These are phyloP conservation scores for Byssothecium circinans DNA, from an alignment of 2,329 filamentous ascomycete genomes.

Conservation along the genomic window DNA sequence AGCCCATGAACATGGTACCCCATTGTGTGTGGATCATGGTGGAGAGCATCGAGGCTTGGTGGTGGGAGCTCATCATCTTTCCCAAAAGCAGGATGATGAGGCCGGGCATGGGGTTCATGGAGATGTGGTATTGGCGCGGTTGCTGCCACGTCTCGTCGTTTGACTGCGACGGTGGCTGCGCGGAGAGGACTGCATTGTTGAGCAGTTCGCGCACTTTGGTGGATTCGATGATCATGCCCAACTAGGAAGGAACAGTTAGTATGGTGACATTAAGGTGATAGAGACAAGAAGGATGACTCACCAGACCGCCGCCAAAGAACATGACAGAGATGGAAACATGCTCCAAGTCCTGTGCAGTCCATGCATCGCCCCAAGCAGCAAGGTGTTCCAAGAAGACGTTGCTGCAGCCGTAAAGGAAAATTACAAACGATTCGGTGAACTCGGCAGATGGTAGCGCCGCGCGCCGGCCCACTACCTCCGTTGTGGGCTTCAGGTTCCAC, in stretches of 20 bases:
- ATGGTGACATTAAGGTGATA: conserved; percentile 10
- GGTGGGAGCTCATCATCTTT: conserved; percentile 93
- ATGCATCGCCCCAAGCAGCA: conserved; percentile 68
- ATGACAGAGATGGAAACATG: conserved; percentile 90
- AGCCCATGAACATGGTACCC: conserved; percentile 81
- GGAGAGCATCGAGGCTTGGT: conserved; percentile 79
- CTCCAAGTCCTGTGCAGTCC: conserved; percentile 80
- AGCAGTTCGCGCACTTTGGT: conserved; percentile 65
- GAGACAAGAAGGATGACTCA: conserved; percentile 50
- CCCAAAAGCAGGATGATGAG: conserved; percentile 85
- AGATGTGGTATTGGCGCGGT: conserved; percentile 70
- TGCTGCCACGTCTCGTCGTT: conserved; percentile 53
- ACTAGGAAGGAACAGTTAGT: conserved; percentile 42
- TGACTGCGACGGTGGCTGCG: conserved; percentile 28
- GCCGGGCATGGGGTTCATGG: conserved; percentile 85
- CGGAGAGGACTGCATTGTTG: conserved; percentile 53
- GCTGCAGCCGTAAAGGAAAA: conserved; percentile 84
- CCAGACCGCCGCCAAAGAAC: conserved; percentile 89
- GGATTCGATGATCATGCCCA: conserved; percentile 83
- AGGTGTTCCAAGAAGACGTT: conserved; percentile 95
- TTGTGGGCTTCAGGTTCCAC: conserved; percentile 79
- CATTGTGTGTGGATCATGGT: conserved; percentile 94
- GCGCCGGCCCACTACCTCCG: conserved; percentile 59
- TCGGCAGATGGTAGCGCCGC: conserved; percentile 71
- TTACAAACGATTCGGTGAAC: conserved; percentile 85